Evolutionary conservation across 139 green algal species (phyloP), one percentile per base, ranked within the genome.

Genomic region (Gonium pectorale): DNA sequence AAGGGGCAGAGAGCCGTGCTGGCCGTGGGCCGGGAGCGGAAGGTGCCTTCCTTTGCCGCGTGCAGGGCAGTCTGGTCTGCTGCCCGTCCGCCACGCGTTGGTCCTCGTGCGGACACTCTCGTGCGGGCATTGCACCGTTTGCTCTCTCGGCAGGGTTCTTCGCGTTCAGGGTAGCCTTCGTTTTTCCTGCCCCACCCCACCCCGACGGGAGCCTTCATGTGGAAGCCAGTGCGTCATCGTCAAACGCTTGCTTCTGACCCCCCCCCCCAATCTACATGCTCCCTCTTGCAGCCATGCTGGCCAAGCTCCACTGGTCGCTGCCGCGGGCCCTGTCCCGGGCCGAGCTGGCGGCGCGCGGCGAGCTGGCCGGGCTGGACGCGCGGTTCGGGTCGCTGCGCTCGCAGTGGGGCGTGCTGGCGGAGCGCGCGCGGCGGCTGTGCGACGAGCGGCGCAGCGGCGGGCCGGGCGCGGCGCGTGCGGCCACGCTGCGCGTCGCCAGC

Each of bases 241-340:
- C 11, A 7, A 8, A 8, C 38, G 37, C 66, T 38, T 13, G 13
- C 66, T 51, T 51, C 38, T 31, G 13, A 4, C 37, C 19, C n/a
- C 35, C 33, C 66, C 19, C 35, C 38, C 38, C 15, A 6, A 17
- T 9, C 66, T 40, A 21, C 27, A 9, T 17, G 5, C 37, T 35
- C 37, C n/a, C 49, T 56, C 11, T 29, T 51, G 33, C 85, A 86
- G 86, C 33, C 31, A 64, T 96, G 59, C 88, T 96, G 66, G 91
- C 90, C 0, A 68, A 90, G 56, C 91, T 96, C 87, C 92, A 95
- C 67, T 94, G 90, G 90, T 84, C 86, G 52, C 74, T 94, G 66
- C 92, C 92, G 22, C 81, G 86, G 22, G 90, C 89, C 3, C 67
- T 91, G 68, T 93, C 87, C 2, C 44, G 33, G 11, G 89, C 92